A percentile compares a stretch with the other conserved stretches of the same genome.
Evolutionary conservation across 495 filamentous ascomycete genomes (phyloP).

Genomic region (Pseudevernia furfuracea): DNA sequence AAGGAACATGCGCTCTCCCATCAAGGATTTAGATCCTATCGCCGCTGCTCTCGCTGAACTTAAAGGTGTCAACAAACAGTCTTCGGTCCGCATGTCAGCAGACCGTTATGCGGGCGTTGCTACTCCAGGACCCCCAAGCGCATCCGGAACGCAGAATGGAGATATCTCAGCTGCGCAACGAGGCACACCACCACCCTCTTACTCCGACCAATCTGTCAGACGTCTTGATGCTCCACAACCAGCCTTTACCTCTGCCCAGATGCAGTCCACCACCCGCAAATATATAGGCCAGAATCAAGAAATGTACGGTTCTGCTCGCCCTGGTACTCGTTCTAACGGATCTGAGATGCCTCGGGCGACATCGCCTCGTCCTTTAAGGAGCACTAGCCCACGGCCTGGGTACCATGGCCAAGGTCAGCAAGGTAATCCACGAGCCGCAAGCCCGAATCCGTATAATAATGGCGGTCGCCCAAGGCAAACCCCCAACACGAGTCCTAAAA

Average conservation of each 20-base stretch:
- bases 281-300: constrained; percentile 76
- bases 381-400: constrained; percentile 48
- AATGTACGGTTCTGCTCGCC: constrained; percentile 54
- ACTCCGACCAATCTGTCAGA: constrained; percentile 61
- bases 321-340: constrained; percentile 30
- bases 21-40: constrained; percentile 70
- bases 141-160: constrained; percentile 44
- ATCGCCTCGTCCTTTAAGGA: constrained; percentile 48
- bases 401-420: constrained; percentile 19
- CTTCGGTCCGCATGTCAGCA: constrained; percentile 73
- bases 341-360: constrained; percentile 41
- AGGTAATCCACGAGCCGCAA: constrained; percentile 27
- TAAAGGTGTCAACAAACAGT: constrained; percentile 74
- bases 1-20: constrained; percentile 24
- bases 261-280: constrained; percentile 86
- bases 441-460: constrained; percentile 25
- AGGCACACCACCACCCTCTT: constrained; percentile 77
- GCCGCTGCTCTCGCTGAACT: constrained; percentile 86
- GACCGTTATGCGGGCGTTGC: constrained; percentile 88
- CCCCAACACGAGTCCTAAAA: constrained; percentile 24
- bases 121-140: constrained; percentile 64
- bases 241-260: constrained; percentile 82
- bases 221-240: constrained; percentile 84
- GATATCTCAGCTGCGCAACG: constrained; percentile 45
- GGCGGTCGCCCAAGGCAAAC: constrained; percentile 18